Percentiles rank a stretch among this genome's conserved stretches.
Evolutionary conservation across 2,329 filamentous ascomycete genomes (phyloP).

Genomic region (Xylariaceae sp.): DNA sequence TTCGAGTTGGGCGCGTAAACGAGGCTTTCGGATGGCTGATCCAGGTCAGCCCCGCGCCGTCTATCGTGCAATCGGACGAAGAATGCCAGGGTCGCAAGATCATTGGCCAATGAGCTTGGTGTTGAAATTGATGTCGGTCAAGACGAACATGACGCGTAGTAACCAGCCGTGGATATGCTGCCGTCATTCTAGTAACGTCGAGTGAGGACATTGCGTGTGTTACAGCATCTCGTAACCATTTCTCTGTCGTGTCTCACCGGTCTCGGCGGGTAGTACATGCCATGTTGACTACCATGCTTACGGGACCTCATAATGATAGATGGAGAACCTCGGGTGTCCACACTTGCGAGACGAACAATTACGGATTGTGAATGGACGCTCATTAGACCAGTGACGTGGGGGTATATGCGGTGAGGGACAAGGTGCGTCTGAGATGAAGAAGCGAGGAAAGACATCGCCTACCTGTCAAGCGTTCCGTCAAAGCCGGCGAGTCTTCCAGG

Average conservation of each 20-base stretch:
- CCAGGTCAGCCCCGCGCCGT: conserved; percentile 47
- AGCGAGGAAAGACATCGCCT: conserved; percentile 55
- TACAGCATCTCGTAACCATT: conserved; percentile 18
- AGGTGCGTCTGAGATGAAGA: conserved; percentile 29
- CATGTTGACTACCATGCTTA: conserved; percentile 11
- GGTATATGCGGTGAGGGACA: conserved; percentile 50
- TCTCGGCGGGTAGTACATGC: conserved; percentile 17
- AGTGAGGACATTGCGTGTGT: conserved; percentile 18
- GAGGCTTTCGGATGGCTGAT: conserved; percentile 54
- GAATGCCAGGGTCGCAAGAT: conserved; percentile 42
- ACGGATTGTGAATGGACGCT: conserved; percentile 47
- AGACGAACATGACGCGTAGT: conserved; percentile 7
- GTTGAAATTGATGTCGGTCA: conserved; percentile 26
- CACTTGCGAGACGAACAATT: conserved; percentile 41
- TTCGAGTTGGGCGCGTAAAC: conserved; percentile 57
- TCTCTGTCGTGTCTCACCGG: conserved; percentile 1
- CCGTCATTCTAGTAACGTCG: conserved; percentile 3
- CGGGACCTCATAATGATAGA: background rate
- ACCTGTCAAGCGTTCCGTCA: conserved; percentile 88
- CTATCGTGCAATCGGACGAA: conserved; percentile 56
- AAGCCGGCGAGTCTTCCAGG: conserved; percentile 77
- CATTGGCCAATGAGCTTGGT: conserved; percentile 47
- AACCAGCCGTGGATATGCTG: background rate
- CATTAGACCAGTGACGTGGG: conserved; percentile 53
- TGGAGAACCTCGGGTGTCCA: conserved; percentile 35